Evolutionary conservation across 805 yeast genomes (phyloP), one percentile per base, ranked within the genome.

Genomic region (Suhomyces sp.): DNA sequence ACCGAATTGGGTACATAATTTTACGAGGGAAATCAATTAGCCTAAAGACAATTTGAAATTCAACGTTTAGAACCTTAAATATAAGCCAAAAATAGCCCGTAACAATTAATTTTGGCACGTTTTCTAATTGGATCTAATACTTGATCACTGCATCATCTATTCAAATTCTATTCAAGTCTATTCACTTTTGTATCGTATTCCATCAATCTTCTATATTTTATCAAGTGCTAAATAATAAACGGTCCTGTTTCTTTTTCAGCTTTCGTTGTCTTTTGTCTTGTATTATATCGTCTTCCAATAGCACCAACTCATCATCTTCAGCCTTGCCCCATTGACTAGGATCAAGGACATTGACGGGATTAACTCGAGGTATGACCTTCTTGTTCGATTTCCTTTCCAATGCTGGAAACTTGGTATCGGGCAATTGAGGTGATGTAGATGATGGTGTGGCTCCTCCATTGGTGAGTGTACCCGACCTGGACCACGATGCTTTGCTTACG

Each of bases 341-440:
- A 46, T 56, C 59, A 3, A 54, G 50, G 19, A 53, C 44, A 13
- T 52, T 50, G 2, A 76, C 66, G 6, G 84, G 82, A 46, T 82
- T 83, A 3, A 86, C 88, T 40, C 87, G 75, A 2, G 91, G 89
- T 49, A 80, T 74, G 7, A 54, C 58, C 51, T 60, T 67, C 53
- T 68, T 71, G 2, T 56, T 55, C 47, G 67, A 60, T 61, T 77
- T 79, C 58, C 75, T 71, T 53, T 66, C 69, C 35, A 79, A 63
- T 0, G 81, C 75, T 3, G 88, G 87, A 60, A 83, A 80, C 55
- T 77, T 67, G 3, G 62, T 50, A 2, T 64, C 68, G 27, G 65
- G 49, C 12, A 61, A 46, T 29, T 25, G 49, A 56, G 31, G n/a
- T 17, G 61, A 61, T 25, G 72, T 59, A 12, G 8, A 8, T 17